phyloP scores from a whole-genome alignment of 768 basidiomycete genomes.

The Rhizopogon rudus region DNA sequence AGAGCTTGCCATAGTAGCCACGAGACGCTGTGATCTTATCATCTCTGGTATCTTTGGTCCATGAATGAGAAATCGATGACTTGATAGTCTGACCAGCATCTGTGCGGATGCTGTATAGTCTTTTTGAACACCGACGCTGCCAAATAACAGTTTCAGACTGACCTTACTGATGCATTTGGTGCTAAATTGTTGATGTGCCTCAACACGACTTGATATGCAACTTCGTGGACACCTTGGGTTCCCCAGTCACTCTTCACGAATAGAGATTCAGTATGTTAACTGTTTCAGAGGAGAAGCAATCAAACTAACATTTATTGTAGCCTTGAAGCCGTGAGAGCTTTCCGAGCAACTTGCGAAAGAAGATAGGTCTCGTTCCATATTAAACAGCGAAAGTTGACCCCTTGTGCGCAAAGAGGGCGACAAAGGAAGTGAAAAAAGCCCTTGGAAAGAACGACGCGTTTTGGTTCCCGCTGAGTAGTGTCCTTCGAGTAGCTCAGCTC shows the following conservation, averaged over 20 bases:
- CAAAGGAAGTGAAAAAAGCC: constrained; percentile 58
- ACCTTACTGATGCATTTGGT: constrained; percentile 82
- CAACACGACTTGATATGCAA: constrained; percentile 79
- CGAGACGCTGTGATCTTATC: constrained; percentile 57
- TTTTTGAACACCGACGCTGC: not conserved
- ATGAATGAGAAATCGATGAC: constrained; percentile 79
- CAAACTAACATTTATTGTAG: constrained; percentile 72
- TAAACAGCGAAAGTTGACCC: constrained; percentile 69
- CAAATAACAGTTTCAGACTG: constrained; percentile 7
- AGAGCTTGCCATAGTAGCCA: constrained; percentile 59
- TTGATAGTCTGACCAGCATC: constrained; percentile 79
- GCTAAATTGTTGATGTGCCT: constrained; percentile 69
- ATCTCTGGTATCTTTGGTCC: constrained; percentile 71
- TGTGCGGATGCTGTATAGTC: constrained; percentile 50
- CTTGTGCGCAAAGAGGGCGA: constrained; percentile 56
- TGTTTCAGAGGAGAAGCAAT: constrained; percentile 30
- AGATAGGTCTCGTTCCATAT: constrained; percentile 75
- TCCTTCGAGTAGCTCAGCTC: constrained; percentile 84
- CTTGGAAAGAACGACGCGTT: constrained; percentile 80
- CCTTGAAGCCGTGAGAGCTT: constrained; percentile 57
- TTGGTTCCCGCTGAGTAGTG: constrained; percentile 82
- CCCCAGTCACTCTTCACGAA: constrained; percentile 32
- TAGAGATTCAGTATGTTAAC: not conserved
- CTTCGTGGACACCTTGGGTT: constrained; percentile 56
- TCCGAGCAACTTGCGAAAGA: constrained; percentile 70